Percentiles rank a stretch among this genome's conserved stretches.
Evolutionary conservation across 345 rosid genomes (phyloP).

Genomic region (Camelina hispida): DNA sequence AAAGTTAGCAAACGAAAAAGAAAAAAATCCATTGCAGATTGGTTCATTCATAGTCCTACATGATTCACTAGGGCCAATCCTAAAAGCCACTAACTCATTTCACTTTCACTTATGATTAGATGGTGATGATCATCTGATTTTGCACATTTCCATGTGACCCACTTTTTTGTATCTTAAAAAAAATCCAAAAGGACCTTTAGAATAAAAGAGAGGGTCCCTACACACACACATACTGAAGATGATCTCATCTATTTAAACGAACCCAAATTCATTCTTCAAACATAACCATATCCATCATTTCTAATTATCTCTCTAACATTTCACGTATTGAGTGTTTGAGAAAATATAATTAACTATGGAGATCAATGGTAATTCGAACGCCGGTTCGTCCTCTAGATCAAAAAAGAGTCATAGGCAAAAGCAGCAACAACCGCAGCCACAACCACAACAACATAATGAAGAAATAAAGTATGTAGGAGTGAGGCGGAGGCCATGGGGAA

Average conservation of each 20-base stretch:
- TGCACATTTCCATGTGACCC: conserved; percentile 50
- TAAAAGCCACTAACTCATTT: conserved; percentile 39
- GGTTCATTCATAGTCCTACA: conserved; percentile 31
- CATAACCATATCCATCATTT: conserved; percentile 29
- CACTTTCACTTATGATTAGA: conserved; percentile 46
- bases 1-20: background rate
- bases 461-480: conserved; percentile 82
- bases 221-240: conserved; percentile 21
- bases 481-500: conserved; percentile 93
- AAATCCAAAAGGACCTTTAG: conserved; percentile 29
- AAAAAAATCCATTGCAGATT: conserved; percentile 29
- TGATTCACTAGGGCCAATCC: conserved; percentile 44
- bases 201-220: conserved; percentile 22
- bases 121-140: conserved; percentile 49
- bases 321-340: conserved; percentile 7
- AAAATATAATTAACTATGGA: conserved; percentile 32
- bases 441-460: conserved; percentile 40
- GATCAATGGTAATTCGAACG: conserved; percentile 37
- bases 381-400: conserved; percentile 61
- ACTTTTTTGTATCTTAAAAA: conserved; percentile 35
- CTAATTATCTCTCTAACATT: conserved; percentile 19
- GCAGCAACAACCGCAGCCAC: conserved; percentile 47
- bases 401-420: conserved; percentile 48
- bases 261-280: conserved; percentile 11
- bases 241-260: conserved; percentile 39